Base-by-base conservation (phyloP, 2,329 filamentous ascomycete species). In the Alternaria sp. region DNA sequence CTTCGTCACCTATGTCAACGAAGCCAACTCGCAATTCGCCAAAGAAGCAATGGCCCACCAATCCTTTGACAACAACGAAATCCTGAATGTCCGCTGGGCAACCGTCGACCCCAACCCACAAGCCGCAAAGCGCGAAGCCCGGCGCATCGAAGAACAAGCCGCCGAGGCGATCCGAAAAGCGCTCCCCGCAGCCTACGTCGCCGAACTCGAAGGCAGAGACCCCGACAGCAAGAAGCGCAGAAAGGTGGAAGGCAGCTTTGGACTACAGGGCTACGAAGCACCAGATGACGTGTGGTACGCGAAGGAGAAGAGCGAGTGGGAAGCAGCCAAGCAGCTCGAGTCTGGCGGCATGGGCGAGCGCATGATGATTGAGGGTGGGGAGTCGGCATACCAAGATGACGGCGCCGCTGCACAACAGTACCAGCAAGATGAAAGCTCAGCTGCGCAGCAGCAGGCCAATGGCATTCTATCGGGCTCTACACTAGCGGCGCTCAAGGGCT, bases 1-100 rank as follows among this genome's bases (percentile, higher is more conserved):
- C 0, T 99, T 99, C 79, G 90, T 99, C 59, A 99, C 96, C 10
- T 98, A 98, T 77, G 87, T 88, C 23, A 97, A 97, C 77, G 92
- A 97, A 57, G 79, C 79, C n/a, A 81, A 81, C 57, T 65, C 67
- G 2, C 77, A 81, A 60, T 81, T 81, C 50, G 79, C 79, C 23
- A 81, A 95, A 77, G 93, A 97, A 80, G 92, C 96, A 1, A 98
- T 99, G 95, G 92, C 93, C 6, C 93, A 97, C 77, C 96, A 99
- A 81, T 89, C 89, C 1, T 84, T 99, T 26, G 96, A 99, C 74
- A 91, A 98, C 79, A 90, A 89, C 66, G 96, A 99, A 81, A 90
- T 97, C 21, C 83, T 99, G 25, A 99, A 99, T 79, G 94, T 99
- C 51, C 87, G 96, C 67, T 99, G 96, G 96, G 96, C 96, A 45